Base-by-base conservation (phyloP, 2,329 filamentous ascomycete species). In the Akanthomyces muscarius region DNA sequence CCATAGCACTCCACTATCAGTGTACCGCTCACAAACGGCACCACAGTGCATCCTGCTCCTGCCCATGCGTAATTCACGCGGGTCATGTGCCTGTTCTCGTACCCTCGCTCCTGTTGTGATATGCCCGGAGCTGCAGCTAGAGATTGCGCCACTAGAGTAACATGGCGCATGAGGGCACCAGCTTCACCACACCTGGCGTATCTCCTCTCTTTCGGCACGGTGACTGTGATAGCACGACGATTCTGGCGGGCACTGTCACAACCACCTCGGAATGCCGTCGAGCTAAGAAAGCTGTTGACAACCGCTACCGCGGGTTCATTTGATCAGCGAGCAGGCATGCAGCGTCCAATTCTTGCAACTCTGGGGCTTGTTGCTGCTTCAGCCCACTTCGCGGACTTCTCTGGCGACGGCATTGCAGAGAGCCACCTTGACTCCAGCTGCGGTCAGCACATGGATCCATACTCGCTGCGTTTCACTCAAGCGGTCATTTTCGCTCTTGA, bases 401-500 rank as follows among this genome's bases (percentile, higher is more conserved):
- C 74, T 81, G 45, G 84, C 83, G 44, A 84, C 75, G 14, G 85
- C 86, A 72, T 87, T 85, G 71, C 85, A 96, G 67, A 98, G 80
- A 69, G 96, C 93, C 33, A 98, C 94, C 68, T 83, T 85, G 45
- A 98, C 84, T 2, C 95, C 94, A 1, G 93, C 92, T 1, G 89
- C 88, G 8, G 88, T 89, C 60, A 99, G 81, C 8, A 97, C 92
- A 80, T 98, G 91, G 70, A 98, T 97, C 95, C 95, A 99, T 68
- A 99, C 82, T 69, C 95, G 81, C 78, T 99, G 95, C 21, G 93
- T 96, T 79, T 99, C 95, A 75, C 94, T 98, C 71, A 99, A 79
- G 45, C 92, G 86, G 80, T 99, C 95, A 75, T 97, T 97, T 73
- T 87, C 88, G 68, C 87, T 91, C 79, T 93, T 92, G 63, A 92